Evolutionary conservation across 768 basidiomycete genomes (phyloP).

Genomic region (Phlebiopsis gigantea): DNA sequence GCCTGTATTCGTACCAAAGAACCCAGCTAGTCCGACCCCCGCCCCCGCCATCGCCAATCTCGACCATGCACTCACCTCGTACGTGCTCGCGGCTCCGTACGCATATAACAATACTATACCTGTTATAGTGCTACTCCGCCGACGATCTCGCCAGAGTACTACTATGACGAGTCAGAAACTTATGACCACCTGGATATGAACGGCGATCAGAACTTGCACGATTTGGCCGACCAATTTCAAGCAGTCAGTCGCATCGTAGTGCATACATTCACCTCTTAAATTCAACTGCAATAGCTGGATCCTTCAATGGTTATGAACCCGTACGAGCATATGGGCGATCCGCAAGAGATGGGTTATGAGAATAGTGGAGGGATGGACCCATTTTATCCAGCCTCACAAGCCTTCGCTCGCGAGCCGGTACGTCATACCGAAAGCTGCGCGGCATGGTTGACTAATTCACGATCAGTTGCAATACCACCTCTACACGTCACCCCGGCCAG

Average conservation of each 20-base stretch:
- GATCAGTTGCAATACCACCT: constrained; percentile 86
- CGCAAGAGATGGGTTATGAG: constrained; percentile 19
- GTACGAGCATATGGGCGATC: constrained; percentile 14
- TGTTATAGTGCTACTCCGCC: constrained; percentile 8
- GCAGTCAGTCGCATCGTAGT: constrained; percentile 17
- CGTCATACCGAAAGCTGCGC: constrained; percentile 10
- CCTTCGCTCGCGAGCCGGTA: constrained; percentile 70
- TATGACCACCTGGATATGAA: constrained; percentile 25
- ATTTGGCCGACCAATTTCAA: constrained; percentile 28
- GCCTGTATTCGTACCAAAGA: constrained; percentile 80
- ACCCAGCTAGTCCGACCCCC: constrained; percentile 20
- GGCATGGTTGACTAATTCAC: not conserved
- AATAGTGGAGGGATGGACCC: constrained; percentile 18
- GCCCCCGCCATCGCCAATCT: constrained; percentile 2
- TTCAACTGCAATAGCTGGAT: not conserved
- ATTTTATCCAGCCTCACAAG: constrained; percentile 25
- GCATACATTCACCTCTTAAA: not conserved
- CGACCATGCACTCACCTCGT: not conserved
- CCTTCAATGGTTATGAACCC: constrained; percentile 9
- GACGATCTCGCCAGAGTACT: constrained; percentile 13
- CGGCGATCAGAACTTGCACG: constrained; percentile 19
- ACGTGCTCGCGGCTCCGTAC: not conserved
- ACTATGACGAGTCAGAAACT: constrained; percentile 6
- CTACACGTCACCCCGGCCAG: constrained; percentile 69
- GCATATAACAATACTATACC: constrained; percentile 15